Percentiles rank a stretch among this genome's conserved stretches.
These are phyloP conservation scores for Sclerotinia subarctica DNA, from an alignment of 2,329 filamentous ascomycete genomes.

Conservation along the genomic window DNA sequence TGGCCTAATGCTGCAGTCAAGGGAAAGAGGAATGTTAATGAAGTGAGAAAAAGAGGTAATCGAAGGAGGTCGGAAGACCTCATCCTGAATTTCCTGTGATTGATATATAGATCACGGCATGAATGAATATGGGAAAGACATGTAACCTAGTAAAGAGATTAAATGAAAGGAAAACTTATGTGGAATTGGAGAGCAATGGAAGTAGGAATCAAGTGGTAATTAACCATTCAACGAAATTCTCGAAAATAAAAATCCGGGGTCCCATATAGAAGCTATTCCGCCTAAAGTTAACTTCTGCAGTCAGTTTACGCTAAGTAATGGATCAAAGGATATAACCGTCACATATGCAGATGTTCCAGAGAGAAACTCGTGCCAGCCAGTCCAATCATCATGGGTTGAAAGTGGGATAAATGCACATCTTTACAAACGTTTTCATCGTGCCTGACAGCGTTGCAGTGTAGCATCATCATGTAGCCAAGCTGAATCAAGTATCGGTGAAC, in stretches of 20 bases:
- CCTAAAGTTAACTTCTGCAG: background rate
- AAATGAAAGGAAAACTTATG: background rate
- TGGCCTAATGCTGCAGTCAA: constrained; percentile 12
- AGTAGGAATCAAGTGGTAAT: constrained; percentile 1
- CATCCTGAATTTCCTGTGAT: background rate
- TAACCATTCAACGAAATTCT: background rate
- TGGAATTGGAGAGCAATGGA: background rate
- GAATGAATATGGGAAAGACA: background rate
- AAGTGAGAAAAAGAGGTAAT: background rate
- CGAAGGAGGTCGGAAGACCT: background rate
- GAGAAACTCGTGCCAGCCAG: background rate
- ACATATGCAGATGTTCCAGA: background rate
- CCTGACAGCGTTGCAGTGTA: background rate
- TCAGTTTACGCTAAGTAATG: background rate
- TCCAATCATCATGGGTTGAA: background rate
- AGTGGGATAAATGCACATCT: background rate
- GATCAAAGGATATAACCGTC: background rate
- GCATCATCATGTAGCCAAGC: background rate
- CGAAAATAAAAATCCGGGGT: background rate
- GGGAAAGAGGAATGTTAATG: background rate
- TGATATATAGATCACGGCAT: constrained; percentile 7
- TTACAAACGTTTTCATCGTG: background rate
- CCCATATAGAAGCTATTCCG: background rate
- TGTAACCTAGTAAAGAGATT: background rate
- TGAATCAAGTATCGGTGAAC: background rate